Evolutionary conservation across 176 grass and related monocot genomes (phyloP).

Genomic region (Thalia dealbata): DNA sequence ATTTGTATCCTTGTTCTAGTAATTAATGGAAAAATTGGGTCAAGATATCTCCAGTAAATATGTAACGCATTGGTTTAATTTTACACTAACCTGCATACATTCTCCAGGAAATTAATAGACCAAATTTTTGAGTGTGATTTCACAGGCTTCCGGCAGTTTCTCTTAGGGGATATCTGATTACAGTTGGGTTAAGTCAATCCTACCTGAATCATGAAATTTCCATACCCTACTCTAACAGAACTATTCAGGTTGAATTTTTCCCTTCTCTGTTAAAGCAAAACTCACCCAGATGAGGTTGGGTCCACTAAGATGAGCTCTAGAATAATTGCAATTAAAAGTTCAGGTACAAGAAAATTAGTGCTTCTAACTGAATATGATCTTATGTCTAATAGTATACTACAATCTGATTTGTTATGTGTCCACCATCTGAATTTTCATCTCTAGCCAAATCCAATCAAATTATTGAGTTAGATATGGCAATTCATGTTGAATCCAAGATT

Average conservation of each 20-base stretch:
- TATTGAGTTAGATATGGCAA: neutral
- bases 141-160: neutral
- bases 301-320: neutral
- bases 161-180: neutral
- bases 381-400: neutral
- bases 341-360: neutral
- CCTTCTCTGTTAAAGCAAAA: neutral
- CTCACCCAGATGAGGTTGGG: neutral
- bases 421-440: neutral
- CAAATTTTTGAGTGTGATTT: neutral
- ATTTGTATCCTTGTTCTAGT: neutral
- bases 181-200: neutral
- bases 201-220: neutral
- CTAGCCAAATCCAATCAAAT: neutral
- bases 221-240: neutral
- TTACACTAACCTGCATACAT: neutral
- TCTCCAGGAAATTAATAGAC: neutral
- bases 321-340: neutral
- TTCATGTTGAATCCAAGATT: neutral
- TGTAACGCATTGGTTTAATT: too few relatives aligned
- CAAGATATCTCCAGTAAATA: too few relatives aligned
- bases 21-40: neutral
- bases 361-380: neutral
- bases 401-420: neutral
- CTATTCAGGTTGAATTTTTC: neutral